phyloP scores from a whole-genome alignment of 2,329 filamentous ascomycete genomes.

The Fusarium torulosum region DNA sequence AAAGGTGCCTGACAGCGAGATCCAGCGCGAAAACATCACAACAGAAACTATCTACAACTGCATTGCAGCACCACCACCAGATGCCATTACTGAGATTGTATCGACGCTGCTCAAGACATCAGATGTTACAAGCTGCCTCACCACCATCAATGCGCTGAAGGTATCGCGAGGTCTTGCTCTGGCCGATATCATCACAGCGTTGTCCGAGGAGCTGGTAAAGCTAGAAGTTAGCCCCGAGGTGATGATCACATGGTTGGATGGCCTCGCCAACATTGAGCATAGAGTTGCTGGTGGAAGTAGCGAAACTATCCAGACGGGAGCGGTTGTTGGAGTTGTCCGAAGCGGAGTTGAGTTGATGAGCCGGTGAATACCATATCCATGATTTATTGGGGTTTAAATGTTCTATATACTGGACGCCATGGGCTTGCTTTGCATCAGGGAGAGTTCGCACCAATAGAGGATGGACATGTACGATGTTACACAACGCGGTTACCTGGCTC shows the following conservation, averaged over 20 bases:
- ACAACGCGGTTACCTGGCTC: background rate
- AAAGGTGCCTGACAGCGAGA: constrained; percentile 71
- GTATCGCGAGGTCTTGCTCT: constrained; percentile 85
- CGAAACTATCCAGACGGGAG: constrained; percentile 91
- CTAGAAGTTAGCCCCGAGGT: constrained; percentile 88
- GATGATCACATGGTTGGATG: constrained; percentile 91
- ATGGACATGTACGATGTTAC: background rate
- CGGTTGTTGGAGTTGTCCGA: constrained; percentile 88
- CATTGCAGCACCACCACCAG: constrained; percentile 93
- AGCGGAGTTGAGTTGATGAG: constrained; percentile 82
- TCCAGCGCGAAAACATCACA: constrained; percentile 82
- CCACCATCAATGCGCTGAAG: constrained; percentile 90
- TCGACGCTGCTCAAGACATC: constrained; percentile 84
- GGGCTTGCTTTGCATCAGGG: background rate
- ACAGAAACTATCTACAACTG: constrained; percentile 97
- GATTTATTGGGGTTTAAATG: background rate
- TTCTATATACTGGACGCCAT: background rate
- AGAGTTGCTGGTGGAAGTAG: constrained; percentile 87
- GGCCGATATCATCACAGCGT: constrained; percentile 90
- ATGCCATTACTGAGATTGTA: constrained; percentile 86
- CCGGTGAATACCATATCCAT: constrained; percentile 34
- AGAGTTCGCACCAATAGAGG: background rate
- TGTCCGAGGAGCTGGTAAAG: constrained; percentile 84
- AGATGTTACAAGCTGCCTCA: constrained; percentile 90
- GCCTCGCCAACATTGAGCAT: constrained; percentile 93